phyloP scores from a whole-genome alignment of 2,329 filamentous ascomycete genomes.

The Aspergillus felis region DNA sequence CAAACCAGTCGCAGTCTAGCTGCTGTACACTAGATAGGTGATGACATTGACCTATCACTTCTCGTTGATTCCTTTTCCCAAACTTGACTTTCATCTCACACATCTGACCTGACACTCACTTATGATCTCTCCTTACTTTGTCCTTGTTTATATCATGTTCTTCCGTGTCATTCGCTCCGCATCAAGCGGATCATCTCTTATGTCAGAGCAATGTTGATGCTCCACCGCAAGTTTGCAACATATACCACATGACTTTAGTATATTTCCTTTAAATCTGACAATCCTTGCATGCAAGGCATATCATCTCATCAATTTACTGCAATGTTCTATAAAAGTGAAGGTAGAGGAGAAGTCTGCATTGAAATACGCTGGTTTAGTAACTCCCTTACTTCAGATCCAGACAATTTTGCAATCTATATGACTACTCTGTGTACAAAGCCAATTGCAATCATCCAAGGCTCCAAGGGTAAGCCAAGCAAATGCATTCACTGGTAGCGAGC shows the following conservation, averaged over 20 bases:
- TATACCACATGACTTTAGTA: background rate
- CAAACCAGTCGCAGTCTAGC: constrained; percentile 38
- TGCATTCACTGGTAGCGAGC: too few species aligned
- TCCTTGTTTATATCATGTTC: background rate
- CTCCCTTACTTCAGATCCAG: too few species aligned
- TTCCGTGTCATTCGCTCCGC: background rate
- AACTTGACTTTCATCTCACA: background rate
- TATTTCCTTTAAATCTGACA: background rate
- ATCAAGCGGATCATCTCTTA: background rate
- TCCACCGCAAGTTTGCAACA: background rate
- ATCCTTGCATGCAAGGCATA: background rate
- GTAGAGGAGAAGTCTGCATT: too few species aligned
- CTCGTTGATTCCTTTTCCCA: constrained; percentile 2
- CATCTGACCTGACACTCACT: background rate
- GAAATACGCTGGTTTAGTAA: too few species aligned
- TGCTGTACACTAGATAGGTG: constrained; percentile 30
- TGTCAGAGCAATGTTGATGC: background rate
- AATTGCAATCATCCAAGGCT: too few species aligned
- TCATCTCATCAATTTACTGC: background rate
- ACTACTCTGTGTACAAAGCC: too few species aligned
- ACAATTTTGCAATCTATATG: too few species aligned
- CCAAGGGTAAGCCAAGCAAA: too few species aligned
- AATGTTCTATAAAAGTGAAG: background rate
- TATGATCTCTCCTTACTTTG: background rate
- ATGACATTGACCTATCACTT: constrained; percentile 1